These are phyloP conservation scores for Hygrophorus pudorinus DNA, from an alignment of 768 basidiomycete species.

Conservation along the genomic window DNA sequence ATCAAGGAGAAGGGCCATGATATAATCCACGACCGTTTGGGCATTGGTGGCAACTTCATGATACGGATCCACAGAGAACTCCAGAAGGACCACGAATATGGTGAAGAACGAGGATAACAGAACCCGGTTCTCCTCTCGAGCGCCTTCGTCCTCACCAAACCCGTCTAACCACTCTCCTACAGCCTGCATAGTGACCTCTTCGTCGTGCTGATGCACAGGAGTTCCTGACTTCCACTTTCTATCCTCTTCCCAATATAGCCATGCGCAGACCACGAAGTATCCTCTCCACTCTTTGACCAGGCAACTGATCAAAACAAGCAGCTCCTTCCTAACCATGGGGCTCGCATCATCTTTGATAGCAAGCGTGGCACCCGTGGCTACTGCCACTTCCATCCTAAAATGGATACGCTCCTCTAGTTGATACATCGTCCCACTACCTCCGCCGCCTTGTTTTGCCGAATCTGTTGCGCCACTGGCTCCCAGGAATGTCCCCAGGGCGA, in stretches of 20 bases:
- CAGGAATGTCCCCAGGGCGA: slow-evolving; percentile 87
- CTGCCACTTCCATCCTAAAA: slow-evolving; percentile 83
- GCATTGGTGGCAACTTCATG: slow-evolving; percentile 88
- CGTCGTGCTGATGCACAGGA: slow-evolving; percentile 36
- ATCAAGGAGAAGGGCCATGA: slow-evolving; percentile 82
- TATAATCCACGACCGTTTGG: slow-evolving; percentile 85
- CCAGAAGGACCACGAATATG: slow-evolving; percentile 79
- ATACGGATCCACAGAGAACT: slow-evolving; percentile 88
- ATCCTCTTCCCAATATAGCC: slow-evolving; percentile 94
- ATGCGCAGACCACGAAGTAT: slow-evolving; percentile 92
- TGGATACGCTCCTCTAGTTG: slow-evolving; percentile 72
- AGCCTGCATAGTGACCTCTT: slow-evolving; percentile 66
- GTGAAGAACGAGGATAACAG: slow-evolving; percentile 90
- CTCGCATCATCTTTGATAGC: slow-evolving; percentile 90
- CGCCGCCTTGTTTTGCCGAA: slow-evolving; percentile 58
- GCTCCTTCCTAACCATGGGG: slow-evolving; percentile 93
- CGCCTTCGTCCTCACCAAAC: slow-evolving; percentile 53
- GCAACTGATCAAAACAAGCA: slow-evolving; percentile 84
- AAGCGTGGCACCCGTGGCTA: slow-evolving; percentile 81
- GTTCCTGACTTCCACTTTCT: slow-evolving; percentile 44
- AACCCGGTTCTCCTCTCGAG: slow-evolving; percentile 71
- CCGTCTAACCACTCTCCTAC: slow-evolving; percentile 71
- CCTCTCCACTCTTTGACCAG: slow-evolving; percentile 95
- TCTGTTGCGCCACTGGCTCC: slow-evolving; percentile 80
- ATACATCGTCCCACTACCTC: slow-evolving; percentile 74